phyloP scores from a whole-genome alignment of 768 basidiomycete species.

The Amanita rubescens region DNA sequence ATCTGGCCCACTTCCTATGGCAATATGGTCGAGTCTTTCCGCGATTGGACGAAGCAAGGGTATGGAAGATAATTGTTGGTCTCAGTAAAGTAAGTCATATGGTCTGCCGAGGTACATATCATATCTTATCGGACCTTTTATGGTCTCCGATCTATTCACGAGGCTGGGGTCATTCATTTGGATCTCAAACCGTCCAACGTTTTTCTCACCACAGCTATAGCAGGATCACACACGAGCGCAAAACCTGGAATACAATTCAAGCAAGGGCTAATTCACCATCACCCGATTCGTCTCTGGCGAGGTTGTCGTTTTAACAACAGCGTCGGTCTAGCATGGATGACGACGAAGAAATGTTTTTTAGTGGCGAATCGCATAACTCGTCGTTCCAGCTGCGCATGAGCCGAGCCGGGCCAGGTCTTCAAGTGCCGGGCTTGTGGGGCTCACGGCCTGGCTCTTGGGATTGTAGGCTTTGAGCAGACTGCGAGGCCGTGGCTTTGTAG shows the following conservation, averaged over 20 bases:
- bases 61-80: constrained; percentile 95
- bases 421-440: too few relatives aligned
- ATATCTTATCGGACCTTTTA: constrained; percentile 21
- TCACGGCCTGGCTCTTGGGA: too few relatives aligned
- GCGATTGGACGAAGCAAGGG: constrained; percentile 80
- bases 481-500: too few relatives aligned
- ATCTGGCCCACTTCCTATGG: constrained; percentile 84
- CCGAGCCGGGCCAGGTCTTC: too few relatives aligned
- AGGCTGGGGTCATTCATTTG: constrained; percentile 83
- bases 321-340: constrained; percentile 26
- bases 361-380: constrained; percentile 34
- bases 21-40: constrained; percentile 84
- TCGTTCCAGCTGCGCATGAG: constrained; percentile 54
- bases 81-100: constrained; percentile 69
- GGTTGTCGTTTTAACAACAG: too few relatives aligned
- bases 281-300: constrained; percentile 42
- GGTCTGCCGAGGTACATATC: constrained; percentile 16
- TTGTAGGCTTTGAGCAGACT: too few relatives aligned
- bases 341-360: constrained; percentile 54
- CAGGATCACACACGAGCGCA: constrained; percentile 30
- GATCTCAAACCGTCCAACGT: constrained; percentile 98
- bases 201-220: constrained; percentile 74
- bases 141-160: constrained; percentile 89
- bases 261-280: constrained; percentile 33
- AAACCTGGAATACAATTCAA: constrained; percentile 36